Conservation (phyloP, 2,329 filamentous ascomycete species). For the Hymenoscyphus linearis region DNA sequence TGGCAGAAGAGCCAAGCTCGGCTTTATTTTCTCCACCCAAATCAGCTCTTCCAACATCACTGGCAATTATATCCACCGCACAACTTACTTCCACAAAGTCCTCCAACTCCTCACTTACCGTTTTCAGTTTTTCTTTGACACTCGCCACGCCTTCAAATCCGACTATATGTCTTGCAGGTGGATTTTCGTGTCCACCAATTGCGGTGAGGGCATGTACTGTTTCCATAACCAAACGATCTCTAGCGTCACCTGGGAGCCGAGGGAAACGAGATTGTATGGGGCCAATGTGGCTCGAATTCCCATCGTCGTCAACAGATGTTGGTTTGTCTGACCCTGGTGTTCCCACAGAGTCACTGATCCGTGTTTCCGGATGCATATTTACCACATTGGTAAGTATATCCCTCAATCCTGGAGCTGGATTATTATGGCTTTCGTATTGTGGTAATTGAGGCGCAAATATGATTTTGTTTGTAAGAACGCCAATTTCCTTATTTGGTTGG, state of each 20-base stretch:
- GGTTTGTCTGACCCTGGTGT: background rate
- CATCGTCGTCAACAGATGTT: slow-evolving; percentile 5
- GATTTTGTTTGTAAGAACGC: slow-evolving; percentile 80
- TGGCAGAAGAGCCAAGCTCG: background rate
- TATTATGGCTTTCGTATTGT: slow-evolving; percentile 62
- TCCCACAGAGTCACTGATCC: slow-evolving; percentile 28
- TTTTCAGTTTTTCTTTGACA: slow-evolving; percentile 95
- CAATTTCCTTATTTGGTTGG: slow-evolving; percentile 90
- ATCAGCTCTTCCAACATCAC: slow-evolving; percentile 28
- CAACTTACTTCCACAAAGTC: slow-evolving; percentile 87
- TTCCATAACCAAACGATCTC: slow-evolving; percentile 74
- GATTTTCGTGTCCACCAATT: slow-evolving; percentile 93
- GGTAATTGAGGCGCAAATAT: slow-evolving; percentile 74
- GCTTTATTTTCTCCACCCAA: slow-evolving; percentile 16
- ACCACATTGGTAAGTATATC: slow-evolving; percentile 78
- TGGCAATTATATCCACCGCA: slow-evolving; percentile 32
- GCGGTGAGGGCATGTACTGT: slow-evolving; percentile 87
- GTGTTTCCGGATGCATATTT: slow-evolving; percentile 65
- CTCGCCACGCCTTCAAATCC: slow-evolving; percentile 80
- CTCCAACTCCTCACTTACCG: slow-evolving; percentile 90
- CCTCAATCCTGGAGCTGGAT: slow-evolving; percentile 73
- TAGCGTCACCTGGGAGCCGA: slow-evolving; percentile 59
- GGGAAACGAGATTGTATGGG: slow-evolving; percentile 65
- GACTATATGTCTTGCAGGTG: slow-evolving; percentile 88
- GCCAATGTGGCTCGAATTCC: slow-evolving; percentile 15